Conservation (phyloP, 768 basidiomycete genomes). For the Amanita thiersii region DNA sequence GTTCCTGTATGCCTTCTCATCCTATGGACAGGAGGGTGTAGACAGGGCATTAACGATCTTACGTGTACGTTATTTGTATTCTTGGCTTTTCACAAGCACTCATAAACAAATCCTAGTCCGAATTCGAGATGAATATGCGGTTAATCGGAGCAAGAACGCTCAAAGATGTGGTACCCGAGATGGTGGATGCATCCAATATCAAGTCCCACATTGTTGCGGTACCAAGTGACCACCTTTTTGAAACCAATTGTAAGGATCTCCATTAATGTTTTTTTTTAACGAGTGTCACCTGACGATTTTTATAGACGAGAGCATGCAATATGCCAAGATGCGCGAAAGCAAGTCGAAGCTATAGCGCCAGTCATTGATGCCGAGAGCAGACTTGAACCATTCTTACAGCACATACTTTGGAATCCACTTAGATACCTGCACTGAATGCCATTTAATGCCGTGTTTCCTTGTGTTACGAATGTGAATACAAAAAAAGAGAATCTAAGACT, state of each 20-base stretch:
- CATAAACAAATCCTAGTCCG: slow-evolving; percentile 49
- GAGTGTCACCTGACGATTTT: slow-evolving; percentile 13
- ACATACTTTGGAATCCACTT: too few species aligned
- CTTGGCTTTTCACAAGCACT: not conserved
- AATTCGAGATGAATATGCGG: slow-evolving; percentile 98
- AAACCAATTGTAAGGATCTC: slow-evolving; percentile 64
- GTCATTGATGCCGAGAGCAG: too few species aligned
- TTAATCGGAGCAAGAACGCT: slow-evolving; percentile 79
- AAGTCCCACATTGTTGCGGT: slow-evolving; percentile 56
- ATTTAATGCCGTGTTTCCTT: too few species aligned
- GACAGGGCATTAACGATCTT: slow-evolving; percentile 76
- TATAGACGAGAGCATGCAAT: slow-evolving; percentile 29
- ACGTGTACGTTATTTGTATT: slow-evolving; percentile 33
- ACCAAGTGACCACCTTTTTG: slow-evolving; percentile 69
- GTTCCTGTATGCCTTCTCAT: slow-evolving; percentile 82
- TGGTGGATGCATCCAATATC: slow-evolving; percentile 82
- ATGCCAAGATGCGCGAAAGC: slow-evolving; percentile 20
- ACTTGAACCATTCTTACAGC: too few species aligned
- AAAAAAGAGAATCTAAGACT: too few species aligned
- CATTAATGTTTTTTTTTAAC: not conserved
- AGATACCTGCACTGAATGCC: too few species aligned
- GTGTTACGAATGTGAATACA: too few species aligned
- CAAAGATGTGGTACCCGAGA: slow-evolving; percentile 72
- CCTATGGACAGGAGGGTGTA: slow-evolving; percentile 86
- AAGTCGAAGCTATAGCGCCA: slow-evolving; percentile 23